Conservation (phyloP, 169 alveolate species). For the Cryptosporidium ubiquitum region DNA sequence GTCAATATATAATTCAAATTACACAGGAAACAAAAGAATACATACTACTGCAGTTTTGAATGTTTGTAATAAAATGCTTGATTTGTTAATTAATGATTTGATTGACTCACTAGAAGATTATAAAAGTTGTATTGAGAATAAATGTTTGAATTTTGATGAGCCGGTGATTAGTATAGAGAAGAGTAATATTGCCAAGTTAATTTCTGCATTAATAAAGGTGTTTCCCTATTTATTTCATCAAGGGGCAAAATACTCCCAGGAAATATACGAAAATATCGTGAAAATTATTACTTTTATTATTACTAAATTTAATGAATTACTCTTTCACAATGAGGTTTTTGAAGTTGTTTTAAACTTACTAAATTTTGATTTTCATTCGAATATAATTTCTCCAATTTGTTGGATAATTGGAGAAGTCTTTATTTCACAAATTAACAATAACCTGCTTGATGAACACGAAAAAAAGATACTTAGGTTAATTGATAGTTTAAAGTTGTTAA, state of each 20-base stretch:
- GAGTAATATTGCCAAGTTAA: background rate
- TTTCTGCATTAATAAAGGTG: constrained; percentile 23
- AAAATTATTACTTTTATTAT: background rate
- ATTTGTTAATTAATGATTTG: background rate
- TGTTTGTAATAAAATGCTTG: background rate
- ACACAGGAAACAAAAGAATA: background rate
- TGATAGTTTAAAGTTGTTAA: background rate
- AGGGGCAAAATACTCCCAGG: constrained; percentile 12
- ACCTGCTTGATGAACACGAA: background rate
- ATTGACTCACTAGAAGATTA: background rate
- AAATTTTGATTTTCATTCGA: constrained; percentile 1
- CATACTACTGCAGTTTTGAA: background rate
- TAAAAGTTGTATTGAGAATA: background rate
- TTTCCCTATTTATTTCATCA: constrained; percentile 21
- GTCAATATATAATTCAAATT: constrained; percentile 11
- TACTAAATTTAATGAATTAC: background rate
- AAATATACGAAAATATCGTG: constrained; percentile 7
- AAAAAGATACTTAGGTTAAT: background rate
- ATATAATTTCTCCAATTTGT: constrained; percentile 10
- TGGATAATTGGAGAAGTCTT: constrained; percentile 38
- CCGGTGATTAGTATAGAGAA: background rate
- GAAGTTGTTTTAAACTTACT: background rate
- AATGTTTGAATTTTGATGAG: background rate
- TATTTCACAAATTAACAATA: background rate
- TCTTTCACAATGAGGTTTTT: constrained; percentile 2